These are phyloP conservation scores for Aspergillus sp. DNA, from an alignment of 2,329 filamentous ascomycete genomes.

Conservation along the genomic window DNA sequence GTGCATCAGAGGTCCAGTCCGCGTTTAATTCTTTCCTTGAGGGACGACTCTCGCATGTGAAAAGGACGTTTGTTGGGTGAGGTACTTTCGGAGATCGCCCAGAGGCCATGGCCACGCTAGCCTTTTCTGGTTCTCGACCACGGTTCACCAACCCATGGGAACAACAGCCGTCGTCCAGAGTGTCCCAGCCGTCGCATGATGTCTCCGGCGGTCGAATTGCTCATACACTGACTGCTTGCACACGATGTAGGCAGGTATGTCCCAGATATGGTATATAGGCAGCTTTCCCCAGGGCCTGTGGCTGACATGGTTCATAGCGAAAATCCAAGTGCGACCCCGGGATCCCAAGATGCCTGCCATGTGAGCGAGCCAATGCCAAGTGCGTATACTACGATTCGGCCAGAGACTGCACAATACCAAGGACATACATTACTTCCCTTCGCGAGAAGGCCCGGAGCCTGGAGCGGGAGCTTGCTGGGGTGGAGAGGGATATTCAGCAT, in stretches of 20 bases:
- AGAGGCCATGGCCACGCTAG: conserved; percentile 13
- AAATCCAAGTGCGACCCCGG: conserved; percentile 95
- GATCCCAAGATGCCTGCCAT: conserved; percentile 82
- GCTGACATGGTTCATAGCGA: conserved; percentile 46
- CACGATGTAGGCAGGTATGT: conserved; percentile 41
- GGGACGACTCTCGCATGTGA: neutral
- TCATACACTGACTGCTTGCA: conserved; percentile 42
- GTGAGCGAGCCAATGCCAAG: conserved; percentile 78
- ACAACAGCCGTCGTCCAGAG: conserved; percentile 17
- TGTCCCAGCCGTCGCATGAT: conserved; percentile 19
- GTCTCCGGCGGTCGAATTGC: conserved; percentile 31
- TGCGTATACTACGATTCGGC: conserved; percentile 95
- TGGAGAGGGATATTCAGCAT: conserved; percentile 66
- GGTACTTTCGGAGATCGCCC: neutral
- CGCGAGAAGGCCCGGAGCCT: conserved; percentile 77
- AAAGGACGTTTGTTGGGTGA: neutral
- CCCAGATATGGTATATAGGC: conserved; percentile 4
- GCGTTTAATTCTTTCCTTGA: neutral
- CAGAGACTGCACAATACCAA: conserved; percentile 75
- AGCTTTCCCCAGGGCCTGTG: neutral
- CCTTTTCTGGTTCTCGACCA: conserved; percentile 9
- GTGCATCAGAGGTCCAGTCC: conserved; percentile 5
- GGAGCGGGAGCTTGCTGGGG: conserved; percentile 69
- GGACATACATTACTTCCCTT: conserved; percentile 84
- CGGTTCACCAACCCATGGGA: conserved; percentile 19